Evolutionary conservation across 176 grass and related monocot genomes (phyloP), one percentile per base, ranked within the genome.

Genomic region (Cenchrus americanus): DNA sequence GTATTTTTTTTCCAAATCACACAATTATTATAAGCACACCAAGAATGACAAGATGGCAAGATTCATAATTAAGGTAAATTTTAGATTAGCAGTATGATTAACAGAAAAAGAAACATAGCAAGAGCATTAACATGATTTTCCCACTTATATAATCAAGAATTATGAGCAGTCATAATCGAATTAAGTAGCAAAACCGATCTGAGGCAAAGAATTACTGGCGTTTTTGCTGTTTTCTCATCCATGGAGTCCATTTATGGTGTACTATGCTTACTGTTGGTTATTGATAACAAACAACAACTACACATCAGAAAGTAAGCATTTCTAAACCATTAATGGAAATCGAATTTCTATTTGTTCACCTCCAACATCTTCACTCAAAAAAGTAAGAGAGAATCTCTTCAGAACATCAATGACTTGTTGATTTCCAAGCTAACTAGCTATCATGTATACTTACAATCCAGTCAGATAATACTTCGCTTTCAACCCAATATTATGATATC

Each of bases 381-480:
- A 55, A 50, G 40, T 24, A 70, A 46, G 50, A 76, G 53, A 76
- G 53, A 81, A 55, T n/a, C 48, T 77, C 17, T 64, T 49, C 14
- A 40, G 17, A 27, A 46, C 64, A 62, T 14, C 52, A 65, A 55
- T 0, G 46, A 79, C 34, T 34, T 77, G 21, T 73, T 82, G 14
- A 89, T 55, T 64, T 41, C 62, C 52, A 46, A 7, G 43, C 40
- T 37, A 4, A 37, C 34, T 37, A 24, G 62, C 6, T 63, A 72
- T 59, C 59, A 19, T 72, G 81, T 22, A 40, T 66, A 15, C 48
- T 59, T 88, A 19, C 49, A 60, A 41, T 67, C 40, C 21, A 67
- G 10, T 82, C 78, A 37, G 71, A 80, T 88, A 80, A 75, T 75
- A 63, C 5, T 51, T 84, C 69, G 14, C 68, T 88, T 80, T 88